These are phyloP conservation scores for Pseudocercospora eumusae DNA, from an alignment of 2,329 filamentous ascomycete genomes.

Conservation along the genomic window DNA sequence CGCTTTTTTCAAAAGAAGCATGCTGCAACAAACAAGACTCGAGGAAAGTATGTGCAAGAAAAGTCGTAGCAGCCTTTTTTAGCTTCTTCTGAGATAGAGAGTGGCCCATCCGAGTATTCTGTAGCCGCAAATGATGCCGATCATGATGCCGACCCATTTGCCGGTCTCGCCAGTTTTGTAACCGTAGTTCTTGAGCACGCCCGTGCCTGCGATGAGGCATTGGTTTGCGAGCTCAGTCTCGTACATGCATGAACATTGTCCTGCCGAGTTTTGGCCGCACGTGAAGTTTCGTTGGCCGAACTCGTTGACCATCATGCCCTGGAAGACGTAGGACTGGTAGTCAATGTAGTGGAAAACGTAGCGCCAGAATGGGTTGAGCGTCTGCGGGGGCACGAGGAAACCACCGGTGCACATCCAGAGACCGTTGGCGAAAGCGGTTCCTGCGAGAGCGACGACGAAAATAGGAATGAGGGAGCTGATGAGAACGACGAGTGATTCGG, in stretches of 20 bases:
- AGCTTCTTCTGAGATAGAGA: slow-evolving; percentile 47
- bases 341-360: slow-evolving; percentile 87
- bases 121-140: slow-evolving; percentile 75
- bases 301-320: slow-evolving; percentile 90
- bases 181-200: slow-evolving; percentile 68
- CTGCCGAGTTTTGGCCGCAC: slow-evolving; percentile 51
- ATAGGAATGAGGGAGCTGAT: slow-evolving; percentile 70
- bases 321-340: slow-evolving; percentile 80
- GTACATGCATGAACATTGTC: slow-evolving; percentile 70
- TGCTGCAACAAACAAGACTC: slow-evolving; percentile 2
- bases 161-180: slow-evolving; percentile 65
- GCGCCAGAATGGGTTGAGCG: slow-evolving; percentile 78
- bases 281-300: slow-evolving; percentile 65
- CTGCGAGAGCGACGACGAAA: slow-evolving; percentile 75
- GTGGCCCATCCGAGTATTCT: slow-evolving; percentile 67
- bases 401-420: slow-evolving; percentile 84
- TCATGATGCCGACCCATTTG: slow-evolving; percentile 73
- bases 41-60: slow-evolving; percentile 11
- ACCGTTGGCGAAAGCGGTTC: slow-evolving; percentile 80
- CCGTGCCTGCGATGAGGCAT: slow-evolving; percentile 71
- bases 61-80: slow-evolving; percentile 15
- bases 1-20: not conserved
- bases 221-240: slow-evolving; percentile 60
- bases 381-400: slow-evolving; percentile 70
- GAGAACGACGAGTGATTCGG: slow-evolving; percentile 77